Evolutionary conservation across 257 asterid genomes (phyloP).

Genomic region (Petrea volubilis): DNA sequence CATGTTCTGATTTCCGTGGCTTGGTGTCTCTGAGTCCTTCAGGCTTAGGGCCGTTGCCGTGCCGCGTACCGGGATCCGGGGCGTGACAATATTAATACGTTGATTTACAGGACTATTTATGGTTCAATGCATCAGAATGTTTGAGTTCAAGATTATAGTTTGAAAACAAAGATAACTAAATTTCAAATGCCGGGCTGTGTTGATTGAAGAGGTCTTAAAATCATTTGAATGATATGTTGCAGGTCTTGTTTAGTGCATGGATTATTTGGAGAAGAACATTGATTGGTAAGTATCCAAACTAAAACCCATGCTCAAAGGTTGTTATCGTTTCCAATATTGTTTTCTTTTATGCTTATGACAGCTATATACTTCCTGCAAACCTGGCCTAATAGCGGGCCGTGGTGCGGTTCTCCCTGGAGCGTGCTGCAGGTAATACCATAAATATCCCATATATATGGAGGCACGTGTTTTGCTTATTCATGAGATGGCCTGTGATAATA

Average conservation of each 20-base stretch:
- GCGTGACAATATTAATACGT: too few species aligned
- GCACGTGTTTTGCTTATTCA: not conserved
- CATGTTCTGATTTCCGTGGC: too few species aligned
- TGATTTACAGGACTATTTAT: too few species aligned
- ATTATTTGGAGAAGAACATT: slow-evolving; percentile 88
- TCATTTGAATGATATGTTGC: slow-evolving; percentile 19
- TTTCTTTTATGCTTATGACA: slow-evolving; percentile 13
- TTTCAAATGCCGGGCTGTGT: not conserved
- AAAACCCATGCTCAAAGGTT: slow-evolving; percentile 88
- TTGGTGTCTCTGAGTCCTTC: too few species aligned
- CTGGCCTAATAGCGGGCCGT: slow-evolving; percentile 28
- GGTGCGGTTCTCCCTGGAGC: slow-evolving; percentile 69
- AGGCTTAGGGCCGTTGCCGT: too few species aligned
- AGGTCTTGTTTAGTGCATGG: slow-evolving; percentile 98
- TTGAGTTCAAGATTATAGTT: not conserved
- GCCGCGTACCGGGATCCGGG: too few species aligned
- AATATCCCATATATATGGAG: not conserved
- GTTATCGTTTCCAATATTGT: slow-evolving; percentile 15
- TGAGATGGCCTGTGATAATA: not conserved
- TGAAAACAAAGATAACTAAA: not conserved
- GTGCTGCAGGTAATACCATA: slow-evolving; percentile 51
- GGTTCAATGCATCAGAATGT: not conserved
- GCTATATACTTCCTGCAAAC: too few species aligned
- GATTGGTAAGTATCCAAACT: slow-evolving; percentile 89
- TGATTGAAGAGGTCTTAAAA: not conserved